Percentiles rank a stretch among this genome's conserved stretches.
These are phyloP conservation scores for Kwoniella newhampshirensis DNA, from an alignment of 768 basidiomycete genomes.

Conservation along the genomic window DNA sequence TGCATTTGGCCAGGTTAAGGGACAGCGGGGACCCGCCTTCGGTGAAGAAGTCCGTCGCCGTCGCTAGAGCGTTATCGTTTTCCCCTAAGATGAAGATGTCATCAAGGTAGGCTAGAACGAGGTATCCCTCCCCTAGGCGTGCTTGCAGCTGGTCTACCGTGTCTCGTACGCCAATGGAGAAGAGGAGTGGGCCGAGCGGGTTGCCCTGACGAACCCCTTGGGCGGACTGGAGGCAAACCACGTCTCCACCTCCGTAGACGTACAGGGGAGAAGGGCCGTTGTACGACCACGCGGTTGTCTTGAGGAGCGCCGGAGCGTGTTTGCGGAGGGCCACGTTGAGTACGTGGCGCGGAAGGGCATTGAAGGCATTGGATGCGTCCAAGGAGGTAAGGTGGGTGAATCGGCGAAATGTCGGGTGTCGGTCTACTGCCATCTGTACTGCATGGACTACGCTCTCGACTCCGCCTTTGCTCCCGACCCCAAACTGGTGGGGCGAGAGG, in stretches of 20 bases:
- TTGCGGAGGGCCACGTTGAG: conserved; percentile 6
- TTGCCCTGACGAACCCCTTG: conserved; percentile 39
- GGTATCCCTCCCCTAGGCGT: conserved; percentile 13
- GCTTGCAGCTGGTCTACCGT: conserved; percentile 13
- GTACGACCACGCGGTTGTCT: conserved; percentile 7
- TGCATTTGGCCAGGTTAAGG: too few relatives aligned
- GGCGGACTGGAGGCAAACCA: conserved; percentile 7
- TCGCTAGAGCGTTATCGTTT: too few relatives aligned
- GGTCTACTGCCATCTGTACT: conserved; percentile 18
- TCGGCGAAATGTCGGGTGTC: background rate
- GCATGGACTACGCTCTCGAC: conserved; percentile 23
- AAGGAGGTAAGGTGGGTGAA: conserved; percentile 17
- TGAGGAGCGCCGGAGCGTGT: conserved; percentile 23
- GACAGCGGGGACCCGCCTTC: too few relatives aligned
- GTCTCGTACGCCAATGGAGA: conserved; percentile 22
- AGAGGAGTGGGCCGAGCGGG: conserved; percentile 26
- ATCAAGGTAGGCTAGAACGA: conserved; percentile 31
- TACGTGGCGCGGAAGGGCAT: conserved; percentile 6
- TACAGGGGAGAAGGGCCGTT: conserved; percentile 4
- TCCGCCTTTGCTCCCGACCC: conserved; percentile 10
- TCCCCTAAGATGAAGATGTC: conserved; percentile 28
- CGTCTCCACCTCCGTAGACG: background rate
- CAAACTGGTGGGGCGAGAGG: conserved; percentile 23
- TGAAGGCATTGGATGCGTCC: conserved; percentile 40
- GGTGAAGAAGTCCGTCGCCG: too few relatives aligned